Conservation (phyloP, 352 stramenopile genomes). For the Pythium plurisporium region DNA sequence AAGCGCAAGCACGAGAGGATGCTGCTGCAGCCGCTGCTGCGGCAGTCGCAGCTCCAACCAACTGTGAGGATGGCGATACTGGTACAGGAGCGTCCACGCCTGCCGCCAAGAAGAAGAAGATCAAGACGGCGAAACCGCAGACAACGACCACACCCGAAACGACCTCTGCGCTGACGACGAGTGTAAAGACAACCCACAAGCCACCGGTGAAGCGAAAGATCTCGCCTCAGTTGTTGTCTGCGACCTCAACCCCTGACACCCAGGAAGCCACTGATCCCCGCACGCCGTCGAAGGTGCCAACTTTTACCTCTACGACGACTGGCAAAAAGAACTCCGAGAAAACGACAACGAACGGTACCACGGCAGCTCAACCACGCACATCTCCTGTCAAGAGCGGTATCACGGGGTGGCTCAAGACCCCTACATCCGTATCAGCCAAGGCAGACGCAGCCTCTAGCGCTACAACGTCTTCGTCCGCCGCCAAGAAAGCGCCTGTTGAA, state of each 20-base stretch:
- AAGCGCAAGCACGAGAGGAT: conserved; percentile 11
- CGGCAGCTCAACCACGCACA: neutral
- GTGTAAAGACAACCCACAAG: conserved; percentile 14
- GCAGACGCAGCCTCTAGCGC: neutral
- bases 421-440: neutral
- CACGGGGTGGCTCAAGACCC: conserved; percentile 20
- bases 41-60: too few species aligned
- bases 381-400: conserved; percentile 19
- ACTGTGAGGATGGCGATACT: too few species aligned
- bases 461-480: neutral
- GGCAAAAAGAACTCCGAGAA: conserved; percentile 5
- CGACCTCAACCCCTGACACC: neutral
- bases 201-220: conserved; percentile 24
- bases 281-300: neutral
- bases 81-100: too few species aligned
- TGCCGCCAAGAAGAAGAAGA: conserved; percentile 7
- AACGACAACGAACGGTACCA: neutral
- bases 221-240: conserved; percentile 7
- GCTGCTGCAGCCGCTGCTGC: neutral
- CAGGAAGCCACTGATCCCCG: too few species aligned
- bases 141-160: neutral
- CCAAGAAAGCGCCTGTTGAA: neutral
- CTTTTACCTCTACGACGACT: neutral
- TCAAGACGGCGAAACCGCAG: neutral
- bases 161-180: too few species aligned